Evolutionary conservation across 352 stramenopile species (phyloP).

Genomic region (Globisporangium parvum): DNA sequence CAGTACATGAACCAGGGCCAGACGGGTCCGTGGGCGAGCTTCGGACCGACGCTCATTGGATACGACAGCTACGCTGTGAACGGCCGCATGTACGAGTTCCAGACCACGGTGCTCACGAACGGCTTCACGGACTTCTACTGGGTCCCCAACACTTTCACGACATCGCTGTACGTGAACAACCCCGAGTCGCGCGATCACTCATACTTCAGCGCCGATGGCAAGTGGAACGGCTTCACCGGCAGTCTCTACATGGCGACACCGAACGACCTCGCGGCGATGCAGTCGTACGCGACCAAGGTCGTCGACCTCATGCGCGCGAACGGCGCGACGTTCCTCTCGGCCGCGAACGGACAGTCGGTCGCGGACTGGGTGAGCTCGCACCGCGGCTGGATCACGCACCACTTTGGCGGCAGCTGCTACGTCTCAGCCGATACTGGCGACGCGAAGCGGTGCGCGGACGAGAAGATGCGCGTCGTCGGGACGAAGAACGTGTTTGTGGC

Average conservation of each 20-base stretch:
- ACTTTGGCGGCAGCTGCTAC: slow-evolving; percentile 74
- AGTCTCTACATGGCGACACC: slow-evolving; percentile 31
- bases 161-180: slow-evolving; percentile 60
- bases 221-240: slow-evolving; percentile 32
- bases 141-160: slow-evolving; percentile 30
- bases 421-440: slow-evolving; percentile 37
- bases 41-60: slow-evolving; percentile 45
- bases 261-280: slow-evolving; percentile 53
- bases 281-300: slow-evolving; percentile 35
- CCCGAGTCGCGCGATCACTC: slow-evolving; percentile 36
- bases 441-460: slow-evolving; percentile 46
- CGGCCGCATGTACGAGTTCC: slow-evolving; percentile 52
- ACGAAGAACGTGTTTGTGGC: slow-evolving; percentile 65
- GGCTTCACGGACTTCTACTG: slow-evolving; percentile 34
- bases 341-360: slow-evolving; percentile 22
- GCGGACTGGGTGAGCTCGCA: slow-evolving; percentile 33
- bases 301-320: slow-evolving; percentile 27
- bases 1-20: too few relatives aligned
- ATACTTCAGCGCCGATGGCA: slow-evolving; percentile 32
- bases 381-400: slow-evolving; percentile 27
- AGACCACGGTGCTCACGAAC: slow-evolving; percentile 39
- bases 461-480: slow-evolving; percentile 51
- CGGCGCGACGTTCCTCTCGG: slow-evolving; percentile 48
- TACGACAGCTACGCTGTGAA: slow-evolving; percentile 57
- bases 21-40: slow-evolving; percentile 33